A percentile compares a stretch with the other conserved stretches of the same genome.
phyloP scores from a whole-genome alignment of 1,284 basidiomycete species.

The Coniferiporia sulphurascens region DNA sequence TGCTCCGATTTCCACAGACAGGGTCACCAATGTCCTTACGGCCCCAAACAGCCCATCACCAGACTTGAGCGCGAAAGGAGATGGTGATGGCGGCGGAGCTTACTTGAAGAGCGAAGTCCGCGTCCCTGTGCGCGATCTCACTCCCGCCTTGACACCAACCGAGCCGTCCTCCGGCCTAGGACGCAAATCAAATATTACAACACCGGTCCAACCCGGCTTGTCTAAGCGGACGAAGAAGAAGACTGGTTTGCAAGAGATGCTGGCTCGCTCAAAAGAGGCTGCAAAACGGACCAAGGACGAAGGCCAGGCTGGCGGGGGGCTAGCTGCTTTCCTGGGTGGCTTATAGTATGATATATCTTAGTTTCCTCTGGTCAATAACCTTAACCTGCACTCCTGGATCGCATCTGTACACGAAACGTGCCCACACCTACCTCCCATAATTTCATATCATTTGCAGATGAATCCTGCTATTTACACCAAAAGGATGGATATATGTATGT shows the following conservation, averaged over 20 bases:
- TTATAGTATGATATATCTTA: slow-evolving; percentile 28
- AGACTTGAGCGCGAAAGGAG: neutral
- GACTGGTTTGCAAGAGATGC: slow-evolving; percentile 51
- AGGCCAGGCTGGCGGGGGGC: slow-evolving; percentile 30
- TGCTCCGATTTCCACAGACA: neutral
- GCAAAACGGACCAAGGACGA: slow-evolving; percentile 29
- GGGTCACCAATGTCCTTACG: too few relatives aligned
- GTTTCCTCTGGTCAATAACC: neutral
- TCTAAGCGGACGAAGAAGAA: slow-evolving; percentile 38
- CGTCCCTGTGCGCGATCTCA: neutral
- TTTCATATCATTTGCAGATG: too few relatives aligned
- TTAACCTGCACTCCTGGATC: neutral
- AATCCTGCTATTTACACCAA: too few relatives aligned
- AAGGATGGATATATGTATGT: too few relatives aligned
- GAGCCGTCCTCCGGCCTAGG: neutral
- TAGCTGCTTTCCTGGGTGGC: slow-evolving; percentile 54
- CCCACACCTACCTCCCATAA: too few relatives aligned
- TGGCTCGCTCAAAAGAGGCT: slow-evolving; percentile 52
- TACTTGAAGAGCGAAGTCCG: neutral
- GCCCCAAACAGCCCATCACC: neutral
- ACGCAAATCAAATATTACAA: neutral
- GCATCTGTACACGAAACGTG: too few relatives aligned
- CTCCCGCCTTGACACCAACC: neutral
- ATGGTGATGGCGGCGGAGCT: neutral
- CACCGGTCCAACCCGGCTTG: neutral